phyloP scores from a whole-genome alignment of 2,329 filamentous ascomycete species.

The Claviceps capensis region DNA sequence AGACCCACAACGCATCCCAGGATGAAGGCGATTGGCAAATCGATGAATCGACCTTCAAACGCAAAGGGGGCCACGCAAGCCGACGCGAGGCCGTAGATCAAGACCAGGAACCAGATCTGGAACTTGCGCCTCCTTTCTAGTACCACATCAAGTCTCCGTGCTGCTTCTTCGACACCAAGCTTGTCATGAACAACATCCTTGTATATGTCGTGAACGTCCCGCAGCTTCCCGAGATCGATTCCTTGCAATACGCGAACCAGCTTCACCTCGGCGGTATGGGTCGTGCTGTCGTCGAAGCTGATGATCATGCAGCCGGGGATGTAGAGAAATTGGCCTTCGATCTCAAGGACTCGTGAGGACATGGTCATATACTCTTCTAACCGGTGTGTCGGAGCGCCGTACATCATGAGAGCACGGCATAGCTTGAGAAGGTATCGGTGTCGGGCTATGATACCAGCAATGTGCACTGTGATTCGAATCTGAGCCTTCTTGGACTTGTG shows the following conservation, averaged over 20 bases:
- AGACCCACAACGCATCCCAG: slow-evolving; percentile 62
- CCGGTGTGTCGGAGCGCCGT: slow-evolving; percentile 80
- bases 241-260: slow-evolving; percentile 55
- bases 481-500: slow-evolving; percentile 24
- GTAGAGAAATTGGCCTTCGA: slow-evolving; percentile 81
- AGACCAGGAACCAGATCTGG: slow-evolving; percentile 40
- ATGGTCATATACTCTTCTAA: slow-evolving; percentile 86
- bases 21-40: slow-evolving; percentile 63
- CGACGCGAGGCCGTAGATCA: slow-evolving; percentile 63
- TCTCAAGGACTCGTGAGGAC: slow-evolving; percentile 77
- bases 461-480: slow-evolving; percentile 39
- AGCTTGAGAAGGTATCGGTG: slow-evolving; percentile 76
- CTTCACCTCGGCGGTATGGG: slow-evolving; percentile 70
- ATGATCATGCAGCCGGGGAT: slow-evolving; percentile 90
- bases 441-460: slow-evolving; percentile 57
- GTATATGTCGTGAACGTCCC: slow-evolving; percentile 64
- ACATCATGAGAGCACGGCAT: slow-evolving; percentile 77
- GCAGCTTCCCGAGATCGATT: slow-evolving; percentile 59
- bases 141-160: slow-evolving; percentile 42
- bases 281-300: slow-evolving; percentile 64
- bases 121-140: slow-evolving; percentile 33
- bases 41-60: slow-evolving; percentile 62
- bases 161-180: slow-evolving; percentile 60
- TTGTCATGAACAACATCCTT: slow-evolving; percentile 71
- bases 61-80: slow-evolving; percentile 67